Conservation (phyloP, 192 early-diverging fungal species). For the Dimargaris xerosporica region DNA sequence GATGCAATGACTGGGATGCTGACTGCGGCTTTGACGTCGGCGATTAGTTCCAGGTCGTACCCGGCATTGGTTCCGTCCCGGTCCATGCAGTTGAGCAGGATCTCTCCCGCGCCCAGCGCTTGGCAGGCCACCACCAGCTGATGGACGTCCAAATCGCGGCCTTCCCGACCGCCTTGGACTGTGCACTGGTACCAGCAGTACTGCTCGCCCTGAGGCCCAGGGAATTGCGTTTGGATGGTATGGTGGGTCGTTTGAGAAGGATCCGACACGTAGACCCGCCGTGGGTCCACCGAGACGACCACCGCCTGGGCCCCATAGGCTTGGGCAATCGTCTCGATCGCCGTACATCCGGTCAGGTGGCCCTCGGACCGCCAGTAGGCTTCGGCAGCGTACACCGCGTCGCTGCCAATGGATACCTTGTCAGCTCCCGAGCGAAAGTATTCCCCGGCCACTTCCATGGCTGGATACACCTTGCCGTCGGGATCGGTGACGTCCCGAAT, state of each 20-base stretch:
- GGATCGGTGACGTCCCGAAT: conserved; percentile 87
- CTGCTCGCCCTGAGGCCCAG: conserved; percentile 82
- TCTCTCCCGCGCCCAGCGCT: conserved; percentile 88
- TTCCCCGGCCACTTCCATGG: conserved; percentile 94
- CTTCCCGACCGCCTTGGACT: conserved; percentile 93
- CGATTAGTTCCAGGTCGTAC: conserved; percentile 77
- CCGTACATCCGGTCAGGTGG: conserved; percentile 47
- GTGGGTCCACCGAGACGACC: conserved; percentile 95
- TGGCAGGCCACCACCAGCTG: conserved; percentile 82
- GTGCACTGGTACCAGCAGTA: conserved; percentile 99
- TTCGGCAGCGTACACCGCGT: conserved; percentile 97
- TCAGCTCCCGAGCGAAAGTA: conserved; percentile 99
- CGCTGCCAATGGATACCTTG: conserved; percentile 98
- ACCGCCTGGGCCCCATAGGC: conserved; percentile 97
- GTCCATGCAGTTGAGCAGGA: conserved; percentile 98
- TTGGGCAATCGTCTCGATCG: conserved; percentile 87
- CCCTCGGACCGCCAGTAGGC: conserved; percentile 46
- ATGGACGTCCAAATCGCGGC: conserved; percentile 80
- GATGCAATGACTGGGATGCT: conserved; percentile 96
- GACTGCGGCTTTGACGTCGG: conserved; percentile 61
- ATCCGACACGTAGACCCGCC: conserved; percentile 73
- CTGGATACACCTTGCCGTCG: conserved; percentile 60
- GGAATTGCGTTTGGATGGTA: conserved; percentile 44
- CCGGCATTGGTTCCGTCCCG: conserved; percentile 96
- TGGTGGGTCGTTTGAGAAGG: conserved; percentile 63